phyloP scores from a whole-genome alignment of 1,284 basidiomycete species.

The Cryptococcus sp. region DNA sequence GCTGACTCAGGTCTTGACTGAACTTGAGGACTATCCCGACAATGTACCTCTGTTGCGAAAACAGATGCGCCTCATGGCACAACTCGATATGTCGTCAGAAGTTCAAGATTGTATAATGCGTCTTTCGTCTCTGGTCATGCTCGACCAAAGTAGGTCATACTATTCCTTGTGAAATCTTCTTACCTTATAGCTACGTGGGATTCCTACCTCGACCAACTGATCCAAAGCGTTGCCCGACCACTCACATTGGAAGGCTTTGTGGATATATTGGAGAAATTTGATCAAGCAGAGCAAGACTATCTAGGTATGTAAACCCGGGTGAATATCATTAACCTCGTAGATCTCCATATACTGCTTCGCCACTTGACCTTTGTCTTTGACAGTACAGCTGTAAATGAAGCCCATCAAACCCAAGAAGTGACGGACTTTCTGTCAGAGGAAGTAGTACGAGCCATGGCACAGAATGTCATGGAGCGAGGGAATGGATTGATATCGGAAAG shows the following conservation, averaged over 20 bases:
- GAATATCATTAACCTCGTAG: constrained; percentile 47
- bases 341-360: constrained; percentile 63
- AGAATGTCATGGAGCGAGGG: constrained; percentile 56
- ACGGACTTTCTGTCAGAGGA: constrained; percentile 47
- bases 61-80: constrained; percentile 29
- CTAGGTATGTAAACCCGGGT: constrained; percentile 58
- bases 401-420: constrained; percentile 42
- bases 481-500: constrained; percentile 55
- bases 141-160: constrained; percentile 29
- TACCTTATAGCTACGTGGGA: constrained; percentile 27
- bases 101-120: constrained; percentile 11
- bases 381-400: neutral
- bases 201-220: constrained; percentile 21
- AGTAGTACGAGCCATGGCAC: constrained; percentile 58
- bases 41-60: constrained; percentile 26
- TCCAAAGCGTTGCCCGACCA: constrained; percentile 9
- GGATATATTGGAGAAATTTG: constrained; percentile 61
- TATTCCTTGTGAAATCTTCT: neutral
- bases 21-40: constrained; percentile 22
- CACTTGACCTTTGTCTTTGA: constrained; percentile 61
- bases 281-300: constrained; percentile 70
- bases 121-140: constrained; percentile 26
- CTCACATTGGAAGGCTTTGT: constrained; percentile 51
- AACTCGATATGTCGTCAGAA: constrained; percentile 21
- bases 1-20: constrained; percentile 23